These are phyloP conservation scores for Trichocladium uniseriatum DNA, from an alignment of 495 filamentous ascomycete species.

Conservation along the genomic window DNA sequence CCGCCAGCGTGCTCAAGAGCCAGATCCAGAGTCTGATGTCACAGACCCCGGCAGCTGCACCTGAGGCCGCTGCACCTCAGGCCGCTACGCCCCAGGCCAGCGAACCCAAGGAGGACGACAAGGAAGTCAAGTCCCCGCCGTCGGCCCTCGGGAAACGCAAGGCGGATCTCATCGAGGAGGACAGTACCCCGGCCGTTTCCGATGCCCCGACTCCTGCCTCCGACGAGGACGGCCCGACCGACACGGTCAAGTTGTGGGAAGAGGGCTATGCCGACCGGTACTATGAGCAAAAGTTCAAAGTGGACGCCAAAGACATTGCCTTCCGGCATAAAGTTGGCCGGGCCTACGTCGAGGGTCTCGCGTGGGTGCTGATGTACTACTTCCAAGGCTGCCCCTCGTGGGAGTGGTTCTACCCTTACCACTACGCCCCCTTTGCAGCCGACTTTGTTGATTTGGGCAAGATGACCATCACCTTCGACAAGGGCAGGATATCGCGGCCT, in stretches of 20 bases:
- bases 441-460: constrained; percentile 83
- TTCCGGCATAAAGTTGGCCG: constrained; percentile 90
- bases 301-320: constrained; percentile 66
- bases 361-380: constrained; percentile 96
- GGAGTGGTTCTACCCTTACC: constrained; percentile 98
- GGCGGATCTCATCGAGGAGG: constrained; percentile 51
- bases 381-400: constrained; percentile 96
- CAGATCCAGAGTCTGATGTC: constrained; percentile 52
- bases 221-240: constrained; percentile 54
- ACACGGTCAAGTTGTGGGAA: constrained; percentile 90
- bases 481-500: constrained; percentile 77
- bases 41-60: constrained; percentile 12
- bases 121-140: constrained; percentile 20
- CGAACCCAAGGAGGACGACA: constrained; percentile 4
- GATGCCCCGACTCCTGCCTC: constrained; percentile 35
- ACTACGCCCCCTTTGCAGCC: constrained; percentile 94
- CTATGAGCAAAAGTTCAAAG: constrained; percentile 95
- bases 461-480: constrained; percentile 72
- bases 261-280: constrained; percentile 90
- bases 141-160: constrained; percentile 47
- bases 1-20: constrained; percentile 79
- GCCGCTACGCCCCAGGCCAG: constrained; percentile 1
- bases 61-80: neutral
- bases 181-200: constrained; percentile 42
- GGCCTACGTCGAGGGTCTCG: constrained; percentile 91